phyloP scores from a whole-genome alignment of 2,329 filamentous ascomycete genomes.

The Xylariaceae sp. region DNA sequence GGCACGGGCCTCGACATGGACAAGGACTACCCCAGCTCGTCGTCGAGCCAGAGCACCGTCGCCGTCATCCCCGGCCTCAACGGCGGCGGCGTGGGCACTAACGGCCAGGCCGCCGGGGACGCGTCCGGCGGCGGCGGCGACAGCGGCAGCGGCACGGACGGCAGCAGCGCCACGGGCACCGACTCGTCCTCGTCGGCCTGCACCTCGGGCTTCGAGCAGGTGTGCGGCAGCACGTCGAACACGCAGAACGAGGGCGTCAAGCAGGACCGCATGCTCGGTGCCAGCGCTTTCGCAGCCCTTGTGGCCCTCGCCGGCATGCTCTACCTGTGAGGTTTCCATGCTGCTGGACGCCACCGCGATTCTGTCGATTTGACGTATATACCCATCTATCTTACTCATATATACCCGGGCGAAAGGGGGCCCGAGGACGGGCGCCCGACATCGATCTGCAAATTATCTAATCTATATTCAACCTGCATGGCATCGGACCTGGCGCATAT shows the following conservation, averaged over 20 bases:
- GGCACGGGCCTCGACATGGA: constrained; percentile 75
- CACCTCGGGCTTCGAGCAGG: constrained; percentile 22
- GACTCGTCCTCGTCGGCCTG: constrained; percentile 11
- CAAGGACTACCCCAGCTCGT: constrained; percentile 25
- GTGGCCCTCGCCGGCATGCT: constrained; percentile 24
- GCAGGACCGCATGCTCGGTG: constrained; percentile 20
- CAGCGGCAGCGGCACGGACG: constrained; percentile 6
- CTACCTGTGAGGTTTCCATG: constrained; percentile 18
- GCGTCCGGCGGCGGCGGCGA: constrained; percentile 5
- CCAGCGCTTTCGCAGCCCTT: constrained; percentile 25
- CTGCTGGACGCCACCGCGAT: no score
- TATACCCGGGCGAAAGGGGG: no score
- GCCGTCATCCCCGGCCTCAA: constrained; percentile 23
- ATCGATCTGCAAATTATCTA: no score
- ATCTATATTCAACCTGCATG: no score
- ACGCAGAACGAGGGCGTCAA: constrained; percentile 16
- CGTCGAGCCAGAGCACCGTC: constrained; percentile 17
- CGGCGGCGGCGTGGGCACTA: constrained; percentile 24
- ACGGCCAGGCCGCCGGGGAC: constrained; percentile 22
- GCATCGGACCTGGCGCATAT: no score
- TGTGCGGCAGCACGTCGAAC: constrained; percentile 12
- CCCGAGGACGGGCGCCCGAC: no score
- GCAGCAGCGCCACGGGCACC: constrained; percentile 8
- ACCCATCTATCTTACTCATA: no score
- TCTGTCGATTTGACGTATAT: no score